phyloP scores from a whole-genome alignment of 371 early-diverging fungal genomes.

The Lichtheimia ramosa region DNA sequence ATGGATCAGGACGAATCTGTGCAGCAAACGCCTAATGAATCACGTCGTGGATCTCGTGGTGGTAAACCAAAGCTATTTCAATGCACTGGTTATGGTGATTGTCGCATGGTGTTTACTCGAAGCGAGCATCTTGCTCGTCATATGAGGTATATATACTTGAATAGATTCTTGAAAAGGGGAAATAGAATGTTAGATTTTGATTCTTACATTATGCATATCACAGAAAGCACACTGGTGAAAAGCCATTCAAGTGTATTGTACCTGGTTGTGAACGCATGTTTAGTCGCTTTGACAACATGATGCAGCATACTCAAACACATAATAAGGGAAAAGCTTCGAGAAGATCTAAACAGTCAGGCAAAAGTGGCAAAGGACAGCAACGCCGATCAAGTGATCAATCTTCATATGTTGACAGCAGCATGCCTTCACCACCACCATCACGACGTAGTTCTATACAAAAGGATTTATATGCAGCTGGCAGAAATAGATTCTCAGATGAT shows the following conservation, averaged over 20 bases:
- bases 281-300: conserved; percentile 67
- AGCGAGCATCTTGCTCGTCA: conserved; percentile 55
- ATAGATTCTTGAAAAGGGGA: background rate
- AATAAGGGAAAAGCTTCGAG: conserved; percentile 13
- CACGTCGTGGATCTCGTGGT: conserved; percentile 11
- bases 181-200: background rate
- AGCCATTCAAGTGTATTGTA: conserved; percentile 62
- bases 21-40: background rate
- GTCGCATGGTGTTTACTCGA: conserved; percentile 55
- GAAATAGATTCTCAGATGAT: conserved; percentile 7
- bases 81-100: conserved; percentile 53
- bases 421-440: conserved; percentile 21
- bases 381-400: conserved; percentile 1
- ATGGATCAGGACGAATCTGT: background rate
- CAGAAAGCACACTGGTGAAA: conserved; percentile 52
- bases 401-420: background rate
- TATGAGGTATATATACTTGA: conserved; percentile 39
- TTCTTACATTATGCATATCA: background rate
- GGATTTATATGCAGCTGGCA: background rate
- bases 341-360: background rate
- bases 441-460: conserved; percentile 17
- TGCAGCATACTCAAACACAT: conserved; percentile 64
- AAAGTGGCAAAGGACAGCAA: conserved; percentile 2
- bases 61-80: conserved; percentile 48
- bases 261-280: conserved; percentile 58